Conservation (phyloP, 2,329 filamentous ascomycete genomes). For the Cladosporium velox region DNA sequence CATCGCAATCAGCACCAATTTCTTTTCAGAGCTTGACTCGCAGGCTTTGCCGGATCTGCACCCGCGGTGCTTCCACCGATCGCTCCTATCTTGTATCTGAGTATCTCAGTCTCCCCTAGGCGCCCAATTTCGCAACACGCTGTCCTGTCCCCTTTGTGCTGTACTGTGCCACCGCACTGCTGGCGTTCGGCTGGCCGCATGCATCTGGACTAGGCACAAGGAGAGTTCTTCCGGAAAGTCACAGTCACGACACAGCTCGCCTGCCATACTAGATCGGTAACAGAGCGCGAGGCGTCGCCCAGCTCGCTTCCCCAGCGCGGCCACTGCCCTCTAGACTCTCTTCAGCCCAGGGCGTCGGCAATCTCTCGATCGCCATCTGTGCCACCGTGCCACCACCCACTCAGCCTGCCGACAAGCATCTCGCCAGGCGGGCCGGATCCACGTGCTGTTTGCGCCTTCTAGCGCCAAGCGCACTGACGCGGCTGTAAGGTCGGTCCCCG, state of each 20-base stretch:
- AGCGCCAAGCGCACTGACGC: slow-evolving; percentile 21
- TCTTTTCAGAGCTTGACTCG: slow-evolving; percentile 21
- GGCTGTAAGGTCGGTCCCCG: slow-evolving; percentile 13
- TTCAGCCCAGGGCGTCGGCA: slow-evolving; percentile 21
- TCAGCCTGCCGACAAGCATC: slow-evolving; percentile 15
- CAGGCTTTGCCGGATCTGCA: slow-evolving; percentile 15
- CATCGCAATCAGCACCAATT: slow-evolving; percentile 14
- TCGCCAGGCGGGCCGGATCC: slow-evolving; percentile 18
- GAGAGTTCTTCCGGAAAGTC: neutral
- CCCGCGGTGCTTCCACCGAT: slow-evolving; percentile 9
- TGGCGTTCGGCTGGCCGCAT: neutral
- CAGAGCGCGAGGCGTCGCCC: slow-evolving; percentile 14
- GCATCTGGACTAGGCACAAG: neutral
- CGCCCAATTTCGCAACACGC: slow-evolving; percentile 1
- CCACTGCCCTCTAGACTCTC: slow-evolving; percentile 3
- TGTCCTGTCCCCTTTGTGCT: neutral
- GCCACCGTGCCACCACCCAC: slow-evolving; percentile 1
- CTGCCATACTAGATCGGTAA: neutral
- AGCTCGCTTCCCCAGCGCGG: slow-evolving; percentile 10
- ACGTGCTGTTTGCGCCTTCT: slow-evolving; percentile 20
- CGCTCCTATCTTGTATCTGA: neutral
- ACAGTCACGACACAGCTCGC: slow-evolving; percentile 4
- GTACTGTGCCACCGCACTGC: neutral
- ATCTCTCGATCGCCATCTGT: slow-evolving; percentile 20
- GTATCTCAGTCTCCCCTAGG: neutral